Percentiles rank a stretch among this genome's conserved stretches.
Conservation (phyloP, 2,329 filamentous ascomycete genomes). For the Pezicula radicicola region DNA sequence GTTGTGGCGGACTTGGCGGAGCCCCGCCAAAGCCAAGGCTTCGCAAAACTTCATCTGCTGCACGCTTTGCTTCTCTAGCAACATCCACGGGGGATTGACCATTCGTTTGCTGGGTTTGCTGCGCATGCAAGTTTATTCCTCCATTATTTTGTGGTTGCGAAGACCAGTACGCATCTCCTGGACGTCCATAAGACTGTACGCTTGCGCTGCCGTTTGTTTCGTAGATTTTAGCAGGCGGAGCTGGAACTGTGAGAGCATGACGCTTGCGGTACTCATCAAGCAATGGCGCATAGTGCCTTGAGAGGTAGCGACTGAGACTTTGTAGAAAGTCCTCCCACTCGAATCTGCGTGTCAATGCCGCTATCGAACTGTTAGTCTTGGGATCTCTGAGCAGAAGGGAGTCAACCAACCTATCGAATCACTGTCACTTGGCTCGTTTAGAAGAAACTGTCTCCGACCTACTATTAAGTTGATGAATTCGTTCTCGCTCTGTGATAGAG, state of each 20-base stretch:
- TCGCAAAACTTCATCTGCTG: not conserved
- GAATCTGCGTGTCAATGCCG: constrained; percentile 53
- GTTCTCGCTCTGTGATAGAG: constrained; percentile 54
- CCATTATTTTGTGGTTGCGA: no score
- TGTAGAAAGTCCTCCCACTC: constrained; percentile 62
- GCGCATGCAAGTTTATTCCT: not conserved
- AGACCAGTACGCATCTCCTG: no score
- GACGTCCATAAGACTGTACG: no score
- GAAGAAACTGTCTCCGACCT: constrained; percentile 53
- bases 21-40: not conserved
- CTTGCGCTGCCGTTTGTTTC: not conserved
- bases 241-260: constrained; percentile 23
- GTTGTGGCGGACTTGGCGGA: constrained; percentile 1
- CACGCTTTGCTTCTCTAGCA: no score
- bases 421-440: constrained; percentile 48
- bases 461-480: constrained; percentile 55
- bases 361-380: constrained; percentile 15
- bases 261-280: constrained; percentile 40
- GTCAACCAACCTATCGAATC: constrained; percentile 32
- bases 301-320: constrained; percentile 55
- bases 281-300: constrained; percentile 52
- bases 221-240: constrained; percentile 4
- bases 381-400: no score
- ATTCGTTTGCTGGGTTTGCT: not conserved
- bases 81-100: not conserved